Base-by-base conservation (phyloP, 2,329 filamentous ascomycete species). In the Aspergillus transmontanensis region DNA sequence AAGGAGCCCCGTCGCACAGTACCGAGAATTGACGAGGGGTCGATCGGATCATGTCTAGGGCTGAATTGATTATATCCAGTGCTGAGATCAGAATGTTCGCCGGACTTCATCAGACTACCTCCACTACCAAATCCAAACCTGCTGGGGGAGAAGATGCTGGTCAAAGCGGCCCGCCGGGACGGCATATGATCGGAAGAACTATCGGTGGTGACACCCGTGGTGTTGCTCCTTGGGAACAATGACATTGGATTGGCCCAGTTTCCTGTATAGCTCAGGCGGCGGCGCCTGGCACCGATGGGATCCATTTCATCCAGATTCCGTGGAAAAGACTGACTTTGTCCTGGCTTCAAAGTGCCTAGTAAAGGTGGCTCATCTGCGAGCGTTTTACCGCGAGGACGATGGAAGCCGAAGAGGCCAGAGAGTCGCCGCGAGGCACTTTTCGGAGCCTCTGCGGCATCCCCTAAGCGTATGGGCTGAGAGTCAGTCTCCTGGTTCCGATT, bases 281-380 rank as follows among this genome's bases (percentile, higher is more conserved):
- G 82, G 60, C 82, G 81, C 60, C 82, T 80, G 28, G 78, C 76
- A 11, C 81, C 82, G 50, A 81, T 80, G 4, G 82, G 78, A 67
- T 87, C 85, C 46, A 82, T 73, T 10, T 87, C 83, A 55, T 82
- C 80, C 36, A 80, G 56, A 65, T 83, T 82, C 41, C 86, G 81
- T 16, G 87, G 87, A 71, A 89, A 84, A n/a, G 87, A 89, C 66
- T 88, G 87, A 64, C 86, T 89, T 65, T 89, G 86, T 0, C 83
- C 81, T 55, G 84, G 77, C 66, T 87, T 87, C 65, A 88, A 72
- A n/a, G 83, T 83, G 19, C 87, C 87, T 34, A 88, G 71, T 45
- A 83, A 73, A 48, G 85, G 85, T 3, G 86, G 85, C 36, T 88
- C 84, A 66, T 87, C 85, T 2, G 83, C 83, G 41, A 85, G 75